phyloP scores from a whole-genome alignment of 352 stramenopile genomes.

The Detonula confervacea region DNA sequence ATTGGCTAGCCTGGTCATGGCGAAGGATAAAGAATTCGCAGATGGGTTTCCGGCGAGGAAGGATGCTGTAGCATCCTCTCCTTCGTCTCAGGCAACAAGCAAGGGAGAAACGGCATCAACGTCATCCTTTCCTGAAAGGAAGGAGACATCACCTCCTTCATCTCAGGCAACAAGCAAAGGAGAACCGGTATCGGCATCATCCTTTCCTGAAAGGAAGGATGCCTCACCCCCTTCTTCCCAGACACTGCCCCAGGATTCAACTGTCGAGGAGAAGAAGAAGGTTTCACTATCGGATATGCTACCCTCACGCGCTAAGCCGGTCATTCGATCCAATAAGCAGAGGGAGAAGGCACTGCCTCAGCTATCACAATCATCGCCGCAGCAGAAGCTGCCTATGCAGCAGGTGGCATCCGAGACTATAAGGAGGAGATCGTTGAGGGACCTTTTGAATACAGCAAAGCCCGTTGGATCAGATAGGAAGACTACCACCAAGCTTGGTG shows the following conservation, averaged over 20 bases:
- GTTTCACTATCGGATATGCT: slow-evolving; percentile 19
- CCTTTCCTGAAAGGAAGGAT: slow-evolving; percentile 18
- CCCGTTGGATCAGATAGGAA: slow-evolving; percentile 38
- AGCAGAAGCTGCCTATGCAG: not conserved
- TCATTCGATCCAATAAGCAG: slow-evolving; percentile 14
- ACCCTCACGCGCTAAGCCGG: not conserved
- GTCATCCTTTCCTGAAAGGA: not conserved
- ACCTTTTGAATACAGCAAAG: slow-evolving; percentile 35
- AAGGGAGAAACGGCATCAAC: too few relatives aligned
- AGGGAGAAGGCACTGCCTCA: not conserved
- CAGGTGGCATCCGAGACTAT: not conserved
- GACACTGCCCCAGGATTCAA: slow-evolving; percentile 2
- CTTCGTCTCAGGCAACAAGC: not conserved
- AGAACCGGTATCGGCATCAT: too few relatives aligned
- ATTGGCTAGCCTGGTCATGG: too few relatives aligned
- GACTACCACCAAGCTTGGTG: slow-evolving; percentile 44
- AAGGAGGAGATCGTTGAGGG: slow-evolving; percentile 39
- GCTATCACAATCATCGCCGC: not conserved
- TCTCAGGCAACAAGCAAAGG: not conserved
- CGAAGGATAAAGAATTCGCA: too few relatives aligned
- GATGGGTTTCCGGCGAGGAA: not conserved
- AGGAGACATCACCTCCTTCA: not conserved
- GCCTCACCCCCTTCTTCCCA: slow-evolving; percentile 24
- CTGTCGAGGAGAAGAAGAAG: slow-evolving; percentile 4
- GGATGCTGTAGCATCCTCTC: not conserved